phyloP scores from a whole-genome alignment of 208 protist genomes.

The Angomonas ambiguus region DNA sequence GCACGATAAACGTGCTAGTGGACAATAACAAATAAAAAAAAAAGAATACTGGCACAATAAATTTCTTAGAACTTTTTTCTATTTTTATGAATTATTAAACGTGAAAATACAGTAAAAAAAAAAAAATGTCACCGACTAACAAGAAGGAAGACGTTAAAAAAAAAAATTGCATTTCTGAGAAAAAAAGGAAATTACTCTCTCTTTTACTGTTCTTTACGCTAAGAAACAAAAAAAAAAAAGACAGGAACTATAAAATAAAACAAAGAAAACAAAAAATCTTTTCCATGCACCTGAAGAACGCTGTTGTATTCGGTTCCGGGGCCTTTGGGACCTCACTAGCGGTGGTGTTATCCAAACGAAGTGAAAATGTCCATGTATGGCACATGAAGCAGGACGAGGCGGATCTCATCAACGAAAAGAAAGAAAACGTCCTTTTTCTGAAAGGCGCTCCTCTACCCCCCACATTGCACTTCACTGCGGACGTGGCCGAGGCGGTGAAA shows the following conservation, averaged over 20 bases:
- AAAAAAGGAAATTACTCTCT: constrained; percentile 1
- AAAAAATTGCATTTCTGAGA: neutral
- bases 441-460: constrained; percentile 51
- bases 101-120: neutral
- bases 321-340: constrained; percentile 38
- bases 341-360: constrained; percentile 43
- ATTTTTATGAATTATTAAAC: neutral
- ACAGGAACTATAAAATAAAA: neutral
- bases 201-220: neutral
- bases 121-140: neutral
- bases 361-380: constrained; percentile 42
- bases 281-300: neutral
- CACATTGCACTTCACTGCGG: constrained; percentile 59
- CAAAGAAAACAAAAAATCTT: neutral
- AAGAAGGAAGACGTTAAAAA: neutral
- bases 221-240: neutral
- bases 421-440: constrained; percentile 78
- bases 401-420: constrained; percentile 17
- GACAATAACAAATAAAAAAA: constrained; percentile 8
- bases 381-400: constrained; percentile 8
- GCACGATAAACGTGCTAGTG: too few relatives aligned
- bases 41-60: neutral
- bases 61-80: neutral
- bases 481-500: constrained; percentile 40
- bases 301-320: constrained; percentile 45